These are phyloP conservation scores for Pelargonium fulgidum DNA, from an alignment of 441 rosid species.

Conservation along the genomic window DNA sequence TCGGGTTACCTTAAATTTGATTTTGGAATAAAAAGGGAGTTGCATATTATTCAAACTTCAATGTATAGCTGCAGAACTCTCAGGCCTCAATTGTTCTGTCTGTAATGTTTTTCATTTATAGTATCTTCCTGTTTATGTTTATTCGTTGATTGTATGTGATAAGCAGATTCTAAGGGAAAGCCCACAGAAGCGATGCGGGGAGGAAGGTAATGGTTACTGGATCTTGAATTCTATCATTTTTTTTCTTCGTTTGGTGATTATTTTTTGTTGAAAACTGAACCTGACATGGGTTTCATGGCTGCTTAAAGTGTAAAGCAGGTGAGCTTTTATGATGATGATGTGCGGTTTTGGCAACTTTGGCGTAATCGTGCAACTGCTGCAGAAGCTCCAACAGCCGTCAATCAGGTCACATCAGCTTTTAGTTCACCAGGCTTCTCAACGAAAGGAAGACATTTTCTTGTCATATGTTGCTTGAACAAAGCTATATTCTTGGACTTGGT, in stretches of 20 bases:
- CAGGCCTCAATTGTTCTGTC: no score
- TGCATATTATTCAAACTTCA: not conserved
- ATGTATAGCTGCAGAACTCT: not conserved
- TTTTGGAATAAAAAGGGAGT: not conserved
- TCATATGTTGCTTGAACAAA: conserved; percentile 90
- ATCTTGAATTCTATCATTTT: not conserved
- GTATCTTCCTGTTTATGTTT: not conserved
- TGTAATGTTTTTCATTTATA: not conserved
- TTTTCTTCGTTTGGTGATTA: not conserved
- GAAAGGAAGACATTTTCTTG: conserved; percentile 94
- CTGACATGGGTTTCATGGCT: conserved; percentile 12
- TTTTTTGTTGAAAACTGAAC: not conserved
- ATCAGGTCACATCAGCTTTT: conserved; percentile 72
- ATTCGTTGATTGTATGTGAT: not conserved
- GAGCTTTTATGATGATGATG: conserved; percentile 90
- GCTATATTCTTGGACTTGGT: conserved; percentile 95
- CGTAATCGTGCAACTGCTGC: conserved; percentile 86
- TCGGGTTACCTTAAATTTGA: not conserved
- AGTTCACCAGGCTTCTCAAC: conserved; percentile 83
- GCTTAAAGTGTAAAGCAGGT: conserved; percentile 87
- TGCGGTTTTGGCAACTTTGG: conserved; percentile 93
- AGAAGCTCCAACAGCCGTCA: conserved; percentile 82
- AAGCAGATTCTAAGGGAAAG: conserved; percentile 64
- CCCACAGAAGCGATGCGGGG: conserved; percentile 94
- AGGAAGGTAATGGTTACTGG: conserved; percentile 57